phyloP scores from a whole-genome alignment of 192 early-diverging fungal species.

The Backusella parvicylindrica region DNA sequence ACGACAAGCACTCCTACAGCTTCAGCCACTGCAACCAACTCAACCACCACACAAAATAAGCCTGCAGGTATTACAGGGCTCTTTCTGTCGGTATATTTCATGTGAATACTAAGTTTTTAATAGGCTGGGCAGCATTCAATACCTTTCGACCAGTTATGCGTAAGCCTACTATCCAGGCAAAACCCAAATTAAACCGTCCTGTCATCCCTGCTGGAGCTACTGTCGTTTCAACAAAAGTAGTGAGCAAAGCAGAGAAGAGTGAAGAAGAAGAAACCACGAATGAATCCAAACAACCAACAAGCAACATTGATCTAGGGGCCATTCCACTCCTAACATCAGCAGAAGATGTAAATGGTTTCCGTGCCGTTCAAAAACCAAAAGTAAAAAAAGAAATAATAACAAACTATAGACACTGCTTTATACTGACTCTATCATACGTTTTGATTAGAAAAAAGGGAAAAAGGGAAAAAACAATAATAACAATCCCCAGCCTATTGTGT shows the following conservation, averaged over 20 bases:
- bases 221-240: slow-evolving; percentile 22
- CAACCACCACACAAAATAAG: background rate
- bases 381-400: slow-evolving; percentile 19
- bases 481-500: slow-evolving; percentile 23
- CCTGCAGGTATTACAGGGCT: slow-evolving; percentile 12
- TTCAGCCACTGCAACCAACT: background rate
- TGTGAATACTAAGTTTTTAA: background rate
- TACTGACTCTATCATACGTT: background rate
- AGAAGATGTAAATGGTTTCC: slow-evolving; percentile 37
- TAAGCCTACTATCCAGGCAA: slow-evolving; percentile 45
- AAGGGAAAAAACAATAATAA: slow-evolving; percentile 26
- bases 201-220: slow-evolving; percentile 29
- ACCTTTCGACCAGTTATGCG: slow-evolving; percentile 39
- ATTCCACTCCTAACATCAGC: slow-evolving; percentile 11
- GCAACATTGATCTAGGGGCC: background rate
- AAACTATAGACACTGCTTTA: background rate
- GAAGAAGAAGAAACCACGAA: background rate
- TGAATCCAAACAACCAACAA: background rate
- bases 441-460: slow-evolving; percentile 25
- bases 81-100: background rate
- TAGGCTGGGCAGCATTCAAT: slow-evolving; percentile 33
- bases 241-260: slow-evolving; percentile 13
- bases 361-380: slow-evolving; percentile 26
- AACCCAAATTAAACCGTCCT: slow-evolving; percentile 40
- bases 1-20: background rate